Evolutionary conservation across 257 asterid genomes (phyloP).

Genomic region (Ehretia macrophylla): DNA sequence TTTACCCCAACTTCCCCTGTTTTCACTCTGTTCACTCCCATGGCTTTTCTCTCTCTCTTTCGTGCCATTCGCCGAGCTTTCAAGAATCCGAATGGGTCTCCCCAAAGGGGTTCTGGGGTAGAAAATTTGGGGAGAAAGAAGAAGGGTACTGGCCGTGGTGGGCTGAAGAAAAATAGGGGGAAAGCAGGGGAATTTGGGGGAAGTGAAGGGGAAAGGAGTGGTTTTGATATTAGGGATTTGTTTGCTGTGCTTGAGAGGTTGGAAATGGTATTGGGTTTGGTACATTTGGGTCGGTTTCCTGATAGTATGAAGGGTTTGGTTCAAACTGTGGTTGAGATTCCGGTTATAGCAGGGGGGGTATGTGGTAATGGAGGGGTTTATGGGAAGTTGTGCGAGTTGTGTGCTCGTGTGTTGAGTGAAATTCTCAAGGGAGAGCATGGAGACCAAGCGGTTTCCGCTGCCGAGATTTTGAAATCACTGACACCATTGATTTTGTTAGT

Average conservation of each 20-base stretch:
- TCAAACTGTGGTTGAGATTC: slow-evolving; percentile 72
- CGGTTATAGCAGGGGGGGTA: slow-evolving; percentile 44
- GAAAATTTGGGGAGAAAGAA: slow-evolving; percentile 35
- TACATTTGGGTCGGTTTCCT: slow-evolving; percentile 80
- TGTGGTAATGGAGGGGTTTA: slow-evolving; percentile 47
- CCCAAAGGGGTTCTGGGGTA: slow-evolving; percentile 26
- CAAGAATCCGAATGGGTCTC: slow-evolving; percentile 33
- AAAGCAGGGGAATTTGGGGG: slow-evolving; percentile 28
- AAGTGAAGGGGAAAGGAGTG: slow-evolving; percentile 36
- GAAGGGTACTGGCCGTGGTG: slow-evolving; percentile 36
- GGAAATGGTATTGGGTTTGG: slow-evolving; percentile 59
- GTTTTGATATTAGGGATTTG: slow-evolving; percentile 50
- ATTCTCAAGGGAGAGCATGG: slow-evolving; percentile 74
- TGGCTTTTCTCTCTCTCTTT: slow-evolving; percentile 74
- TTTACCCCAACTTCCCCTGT: slow-evolving; percentile 84
- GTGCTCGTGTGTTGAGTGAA: slow-evolving; percentile 52
- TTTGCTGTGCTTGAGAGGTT: slow-evolving; percentile 58
- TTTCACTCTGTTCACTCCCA: slow-evolving; percentile 79
- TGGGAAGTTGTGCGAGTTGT: slow-evolving; percentile 49
- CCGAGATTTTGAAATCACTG: slow-evolving; percentile 68
- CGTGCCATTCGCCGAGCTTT: slow-evolving; percentile 61
- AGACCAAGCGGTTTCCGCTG: slow-evolving; percentile 57
- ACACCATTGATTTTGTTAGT: slow-evolving; percentile 48
- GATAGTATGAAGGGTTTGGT: slow-evolving; percentile 84
- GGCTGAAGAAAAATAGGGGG: slow-evolving; percentile 29